Conservation (phyloP, 345 rosid species). For the Leavenworthia alabamica region DNA sequence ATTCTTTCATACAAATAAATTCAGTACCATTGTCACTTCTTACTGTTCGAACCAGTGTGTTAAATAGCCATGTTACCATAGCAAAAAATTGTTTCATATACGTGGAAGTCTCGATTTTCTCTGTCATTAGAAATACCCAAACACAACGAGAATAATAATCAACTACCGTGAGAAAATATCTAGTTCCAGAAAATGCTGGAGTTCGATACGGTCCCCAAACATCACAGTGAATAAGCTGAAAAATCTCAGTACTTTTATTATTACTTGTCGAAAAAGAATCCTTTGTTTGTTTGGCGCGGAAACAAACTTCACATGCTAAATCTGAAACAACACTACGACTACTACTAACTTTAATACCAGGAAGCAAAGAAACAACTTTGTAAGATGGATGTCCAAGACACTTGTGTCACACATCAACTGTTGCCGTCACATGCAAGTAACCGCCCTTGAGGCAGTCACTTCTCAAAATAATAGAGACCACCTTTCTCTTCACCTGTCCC, state of each 20-base stretch:
- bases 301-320: not conserved
- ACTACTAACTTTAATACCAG: not conserved
- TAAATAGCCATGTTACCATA: not conserved
- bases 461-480: not conserved
- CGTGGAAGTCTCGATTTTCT: not conserved
- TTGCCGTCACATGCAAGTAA: not conserved
- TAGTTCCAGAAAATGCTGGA: not conserved
- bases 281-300: not conserved
- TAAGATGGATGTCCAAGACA: not conserved
- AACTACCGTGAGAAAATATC: not conserved
- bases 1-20: not conserved
- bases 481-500: not conserved
- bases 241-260: not conserved
- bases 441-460: not conserved
- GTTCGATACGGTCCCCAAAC: not conserved
- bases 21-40: not conserved
- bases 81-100: not conserved
- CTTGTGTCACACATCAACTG: not conserved
- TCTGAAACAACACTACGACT: too few species aligned
- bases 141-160: not conserved
- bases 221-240: not conserved
- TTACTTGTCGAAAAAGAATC: not conserved
- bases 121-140: not conserved
- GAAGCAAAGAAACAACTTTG: not conserved
- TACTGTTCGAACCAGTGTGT: too few species aligned